A percentile compares a stretch with the other conserved stretches of the same genome.
These are phyloP conservation scores for Bromus sterilis DNA, from an alignment of 176 grass and related monocot genomes.

Conservation along the genomic window DNA sequence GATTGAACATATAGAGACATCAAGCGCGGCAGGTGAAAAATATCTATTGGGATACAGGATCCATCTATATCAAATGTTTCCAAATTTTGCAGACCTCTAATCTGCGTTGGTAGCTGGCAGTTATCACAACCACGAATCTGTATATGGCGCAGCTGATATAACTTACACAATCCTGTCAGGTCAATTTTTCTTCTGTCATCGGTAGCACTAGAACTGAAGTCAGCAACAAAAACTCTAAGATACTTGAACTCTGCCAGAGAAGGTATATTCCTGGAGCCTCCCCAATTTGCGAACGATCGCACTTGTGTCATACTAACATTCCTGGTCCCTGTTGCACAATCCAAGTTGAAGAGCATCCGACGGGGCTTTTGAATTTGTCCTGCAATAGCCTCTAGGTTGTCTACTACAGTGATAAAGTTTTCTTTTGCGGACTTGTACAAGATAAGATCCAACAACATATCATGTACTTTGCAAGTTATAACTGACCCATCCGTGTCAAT, in stretches of 20 bases:
- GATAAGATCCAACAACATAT: conserved; percentile 4
- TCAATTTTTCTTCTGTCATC: neutral
- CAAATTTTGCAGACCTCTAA: neutral
- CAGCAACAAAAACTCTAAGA: neutral
- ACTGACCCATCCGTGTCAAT: neutral
- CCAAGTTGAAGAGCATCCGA: neutral
- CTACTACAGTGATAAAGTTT: neutral
- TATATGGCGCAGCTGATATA: neutral
- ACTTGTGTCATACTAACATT: neutral
- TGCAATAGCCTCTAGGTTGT: neutral
- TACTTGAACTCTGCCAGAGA: neutral
- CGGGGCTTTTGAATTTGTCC: neutral
- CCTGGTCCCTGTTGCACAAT: neutral
- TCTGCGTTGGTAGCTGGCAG: neutral
- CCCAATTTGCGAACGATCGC: neutral
- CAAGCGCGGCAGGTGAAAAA: neutral
- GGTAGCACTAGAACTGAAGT: neutral
- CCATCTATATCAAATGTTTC: neutral
- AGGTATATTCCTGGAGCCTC: neutral
- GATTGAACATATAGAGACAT: neutral
- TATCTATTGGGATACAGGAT: neutral
- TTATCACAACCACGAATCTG: neutral
- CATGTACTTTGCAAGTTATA: neutral
- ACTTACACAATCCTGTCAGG: neutral
- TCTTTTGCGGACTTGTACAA: neutral